These are phyloP conservation scores for Aspergillus sp. DNA, from an alignment of 2,329 filamentous ascomycete species.

Conservation along the genomic window DNA sequence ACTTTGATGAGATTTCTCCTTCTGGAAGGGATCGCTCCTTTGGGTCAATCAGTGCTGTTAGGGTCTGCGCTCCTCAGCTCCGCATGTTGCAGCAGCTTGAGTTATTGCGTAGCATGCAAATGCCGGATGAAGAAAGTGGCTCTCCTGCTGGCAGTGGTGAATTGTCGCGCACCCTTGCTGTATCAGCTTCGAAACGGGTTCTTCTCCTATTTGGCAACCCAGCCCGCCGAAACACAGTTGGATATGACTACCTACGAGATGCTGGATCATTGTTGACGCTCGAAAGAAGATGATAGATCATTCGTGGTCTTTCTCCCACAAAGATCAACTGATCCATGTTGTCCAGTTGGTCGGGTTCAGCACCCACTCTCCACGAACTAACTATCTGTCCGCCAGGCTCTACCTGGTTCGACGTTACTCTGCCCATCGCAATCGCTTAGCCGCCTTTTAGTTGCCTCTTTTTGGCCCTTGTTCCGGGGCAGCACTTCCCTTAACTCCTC, in stretches of 20 bases:
- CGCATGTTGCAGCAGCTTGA: constrained; percentile 2
- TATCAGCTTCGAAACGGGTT: neutral
- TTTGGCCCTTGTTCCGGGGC: constrained; percentile 2
- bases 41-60: constrained; percentile 14
- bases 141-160: neutral
- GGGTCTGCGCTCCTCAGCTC: constrained; percentile 3
- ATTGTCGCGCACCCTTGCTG: neutral
- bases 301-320: neutral
- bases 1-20: constrained; percentile 17
- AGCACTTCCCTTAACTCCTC: constrained; percentile 3
- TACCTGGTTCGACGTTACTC: constrained; percentile 19
- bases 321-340: neutral
- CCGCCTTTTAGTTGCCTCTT: neutral
- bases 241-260: neutral
- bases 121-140: neutral
- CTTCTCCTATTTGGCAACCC: neutral
- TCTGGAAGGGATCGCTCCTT: constrained; percentile 22
- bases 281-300: neutral
- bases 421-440: constrained; percentile 18
- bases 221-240: neutral
- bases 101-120: neutral
- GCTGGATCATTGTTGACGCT: neutral
- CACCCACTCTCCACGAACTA: constrained; percentile 21
- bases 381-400: constrained; percentile 14
- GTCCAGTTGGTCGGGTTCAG: neutral